Evolutionary conservation across 352 stramenopile genomes (phyloP), one percentile per base, ranked within the genome.

Genomic region (Pythium oligandrum): DNA sequence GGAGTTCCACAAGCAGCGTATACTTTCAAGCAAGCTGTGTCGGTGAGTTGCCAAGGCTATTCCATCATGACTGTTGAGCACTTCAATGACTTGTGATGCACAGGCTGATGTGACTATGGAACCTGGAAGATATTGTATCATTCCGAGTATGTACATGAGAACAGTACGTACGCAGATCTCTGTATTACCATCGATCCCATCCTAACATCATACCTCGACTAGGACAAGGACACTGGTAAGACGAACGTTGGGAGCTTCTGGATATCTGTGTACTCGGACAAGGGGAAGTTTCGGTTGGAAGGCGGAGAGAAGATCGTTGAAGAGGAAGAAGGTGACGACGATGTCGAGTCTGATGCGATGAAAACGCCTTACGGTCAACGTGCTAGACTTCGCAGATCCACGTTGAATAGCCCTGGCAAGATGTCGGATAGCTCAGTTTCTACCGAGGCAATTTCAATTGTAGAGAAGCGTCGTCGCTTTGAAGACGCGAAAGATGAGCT

Each of bases 121-220:
- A 43, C 67, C 82, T 46, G 84, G 84, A 1, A 69, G 59, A 40
- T 94, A 94, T 30, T 93, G 84, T 43, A 86, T 94, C 44, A 70
- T 94, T 34, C 79, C 84, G 0, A 94, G 84, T 59, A 89, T 94
- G 82, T 94, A 91, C 55, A 90, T 91, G 78, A 71, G 82, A 53
- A 89, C 75, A 64, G 83, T 94, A 71, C 4, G 68, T 64, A 12
- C 36, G 40, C 33, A 31, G 3, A 26, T 59, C 4, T 48, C 8
- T 4, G 35, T 40, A 44, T 9, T 26, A 12, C 30, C 17, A 57
- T 61, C 17, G 17, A 26, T 26, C 17, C 17, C 17, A 26, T 26
- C 17, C 17, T 26, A 26, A 26, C 17, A 26, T 26, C 17, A 26
- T 26, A 26, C 17, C 17, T 26, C 17, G 17, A 26, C 17, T 57